Percentiles rank a stretch among this genome's conserved stretches.
Conservation (phyloP, 192 early-diverging fungal genomes). For the Umbelopsis vinacea region DNA sequence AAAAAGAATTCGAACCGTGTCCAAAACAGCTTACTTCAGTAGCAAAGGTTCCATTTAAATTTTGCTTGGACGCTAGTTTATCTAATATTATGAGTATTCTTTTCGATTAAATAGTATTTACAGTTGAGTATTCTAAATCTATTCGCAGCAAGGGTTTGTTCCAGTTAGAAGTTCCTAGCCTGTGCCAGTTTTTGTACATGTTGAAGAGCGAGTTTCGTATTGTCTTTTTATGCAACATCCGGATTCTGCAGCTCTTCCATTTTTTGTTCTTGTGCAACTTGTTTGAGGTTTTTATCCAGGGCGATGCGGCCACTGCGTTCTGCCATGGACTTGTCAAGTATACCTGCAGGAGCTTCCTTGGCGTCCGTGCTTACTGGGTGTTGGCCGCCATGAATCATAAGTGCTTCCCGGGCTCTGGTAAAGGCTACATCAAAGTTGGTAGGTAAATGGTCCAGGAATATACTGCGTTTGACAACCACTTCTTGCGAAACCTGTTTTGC, state of each 20-base stretch:
- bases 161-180: no score
- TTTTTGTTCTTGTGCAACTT: not conserved
- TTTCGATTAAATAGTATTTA: no score
- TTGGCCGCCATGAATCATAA: slow-evolving; percentile 27
- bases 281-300: not conserved
- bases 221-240: not conserved
- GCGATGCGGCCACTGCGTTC: not conserved
- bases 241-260: not conserved
- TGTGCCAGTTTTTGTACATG: no score
- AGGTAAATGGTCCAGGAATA: slow-evolving; percentile 41
- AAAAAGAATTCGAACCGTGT: no score
- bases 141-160: no score
- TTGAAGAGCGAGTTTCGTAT: not conserved
- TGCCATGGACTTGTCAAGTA: slow-evolving; percentile 8
- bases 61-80: no score
- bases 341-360: not conserved
- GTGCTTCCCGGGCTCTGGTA: slow-evolving; percentile 30
- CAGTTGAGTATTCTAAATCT: no score
- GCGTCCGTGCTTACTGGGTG: not conserved
- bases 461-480: slow-evolving; percentile 34
- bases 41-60: no score
- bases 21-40: no score
- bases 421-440: slow-evolving; percentile 43
- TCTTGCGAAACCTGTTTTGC: slow-evolving; percentile 37
- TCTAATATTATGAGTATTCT: no score